Base-by-base conservation (phyloP, 2,329 filamentous ascomycete species). In the Phialemonium atrogriseum region DNA sequence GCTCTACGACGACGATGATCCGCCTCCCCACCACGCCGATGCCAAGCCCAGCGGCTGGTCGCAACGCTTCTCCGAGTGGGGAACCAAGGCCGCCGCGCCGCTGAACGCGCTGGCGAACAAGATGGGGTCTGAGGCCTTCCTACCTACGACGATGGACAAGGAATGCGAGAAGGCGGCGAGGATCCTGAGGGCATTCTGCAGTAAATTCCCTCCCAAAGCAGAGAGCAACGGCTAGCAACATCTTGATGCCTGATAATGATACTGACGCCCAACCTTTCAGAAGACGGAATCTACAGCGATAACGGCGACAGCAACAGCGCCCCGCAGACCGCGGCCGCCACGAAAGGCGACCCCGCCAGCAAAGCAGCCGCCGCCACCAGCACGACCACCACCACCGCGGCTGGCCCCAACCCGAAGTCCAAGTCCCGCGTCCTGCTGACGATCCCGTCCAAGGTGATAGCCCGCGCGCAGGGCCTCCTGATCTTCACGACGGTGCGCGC, bases 91-190 rank as follows among this genome's bases (percentile, higher is more conserved):
- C 9, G 82, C 83, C 11, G 74, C 71, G 2, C 85, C 86, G 3
- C 78, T 94, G 49, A 94, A 94, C 52, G 77, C 70, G 37, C 56
- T 94, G 14, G 84, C 80, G 11, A 86, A 93, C 58, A 86, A 81
- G 57, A 66, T 94, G 22, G 86, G 86, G n/a, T 60, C 59, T 28
- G 86, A 94, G 56, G 81, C 84, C 14, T 94, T 94, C 57, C 81
- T 88, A 72, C 87, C 87, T 2, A 84, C 81, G 33, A 80, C 80
- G 2, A 65, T 94, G 42, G 87, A 94, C 51, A 86, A 86, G 55
- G 88, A 94, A 61, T 83, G 81, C 45, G 86, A 94, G 58, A 94
- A 94, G 63, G 85, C 86, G 1, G 86, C 87, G 20, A 67, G 84
- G 10, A 94, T 94, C 28, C 55, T 94, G 16, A 75, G 74, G 50